Percentiles rank a stretch among this genome's conserved stretches.
phyloP scores from a whole-genome alignment of 352 stramenopile genomes.

The Globisporangium rhizosaccharum region DNA sequence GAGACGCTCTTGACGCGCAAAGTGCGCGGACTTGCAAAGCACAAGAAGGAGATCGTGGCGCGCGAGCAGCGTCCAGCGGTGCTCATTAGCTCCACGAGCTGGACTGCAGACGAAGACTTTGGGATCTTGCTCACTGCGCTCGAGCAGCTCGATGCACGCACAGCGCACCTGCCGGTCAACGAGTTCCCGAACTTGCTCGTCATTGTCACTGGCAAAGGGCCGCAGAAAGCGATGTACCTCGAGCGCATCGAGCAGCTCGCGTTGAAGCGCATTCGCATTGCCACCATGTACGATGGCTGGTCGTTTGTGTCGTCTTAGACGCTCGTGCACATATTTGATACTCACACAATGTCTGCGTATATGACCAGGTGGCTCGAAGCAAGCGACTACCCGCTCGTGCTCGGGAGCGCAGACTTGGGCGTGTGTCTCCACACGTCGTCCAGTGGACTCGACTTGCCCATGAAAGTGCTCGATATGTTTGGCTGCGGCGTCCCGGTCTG shows the following conservation, averaged over 20 bases:
- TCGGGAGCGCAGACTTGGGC: constrained; percentile 94
- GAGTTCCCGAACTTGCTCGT: constrained; percentile 86
- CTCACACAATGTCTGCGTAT: constrained; percentile 29
- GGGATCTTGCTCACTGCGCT: constrained; percentile 94
- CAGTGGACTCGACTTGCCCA: constrained; percentile 97
- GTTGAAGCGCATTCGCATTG: constrained; percentile 77
- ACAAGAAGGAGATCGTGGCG: constrained; percentile 29
- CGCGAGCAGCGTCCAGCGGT: constrained; percentile 60
- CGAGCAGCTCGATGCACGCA: constrained; percentile 56
- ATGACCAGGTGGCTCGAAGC: constrained; percentile 91
- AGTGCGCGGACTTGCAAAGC: constrained; percentile 17
- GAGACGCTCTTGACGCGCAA: constrained; percentile 65
- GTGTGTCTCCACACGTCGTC: constrained; percentile 99
- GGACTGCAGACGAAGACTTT: constrained; percentile 99
- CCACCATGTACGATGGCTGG: constrained; percentile 63
- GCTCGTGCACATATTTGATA: too few species aligned
- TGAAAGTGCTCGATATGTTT: constrained; percentile 99
- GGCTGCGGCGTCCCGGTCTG: constrained; percentile 96
- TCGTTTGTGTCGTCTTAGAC: too few species aligned
- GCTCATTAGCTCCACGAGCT: constrained; percentile 95
- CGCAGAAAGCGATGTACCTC: constrained; percentile 90
- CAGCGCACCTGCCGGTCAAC: constrained; percentile 21
- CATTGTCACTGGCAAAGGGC: constrained; percentile 97
- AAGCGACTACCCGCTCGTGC: constrained; percentile 94
- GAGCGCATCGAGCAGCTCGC: constrained; percentile 63